Evolutionary conservation across 257 asterid species (phyloP).

Genomic region (Salvia rosmarinus): DNA sequence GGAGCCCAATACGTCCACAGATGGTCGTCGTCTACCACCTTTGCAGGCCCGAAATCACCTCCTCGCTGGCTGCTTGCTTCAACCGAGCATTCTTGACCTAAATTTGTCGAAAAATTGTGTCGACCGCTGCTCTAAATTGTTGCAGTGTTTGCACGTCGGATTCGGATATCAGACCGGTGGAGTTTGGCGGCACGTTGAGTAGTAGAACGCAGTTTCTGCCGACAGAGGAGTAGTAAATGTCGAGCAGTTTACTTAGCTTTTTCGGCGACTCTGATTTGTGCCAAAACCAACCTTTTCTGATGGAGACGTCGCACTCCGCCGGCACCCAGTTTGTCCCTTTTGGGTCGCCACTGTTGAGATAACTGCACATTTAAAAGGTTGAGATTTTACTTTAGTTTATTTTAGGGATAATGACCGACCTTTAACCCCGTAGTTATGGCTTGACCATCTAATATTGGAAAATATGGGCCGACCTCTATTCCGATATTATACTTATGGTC

Average conservation of each 20-base stretch:
- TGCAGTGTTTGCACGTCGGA: conserved; percentile 59
- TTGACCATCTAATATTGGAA: too few species aligned
- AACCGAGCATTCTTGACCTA: conserved; percentile 51
- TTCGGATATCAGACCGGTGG: conserved; percentile 67
- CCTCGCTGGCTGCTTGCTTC: conserved; percentile 77
- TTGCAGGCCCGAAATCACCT: conserved; percentile 63
- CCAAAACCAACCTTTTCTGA: conserved; percentile 92
- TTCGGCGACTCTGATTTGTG: conserved; percentile 76
- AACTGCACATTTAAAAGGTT: too few species aligned
- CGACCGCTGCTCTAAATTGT: conserved; percentile 63
- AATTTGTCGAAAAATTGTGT: conserved; percentile 53
- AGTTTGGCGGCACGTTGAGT: conserved; percentile 84
- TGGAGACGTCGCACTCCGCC: conserved; percentile 90
- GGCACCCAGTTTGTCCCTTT: conserved; percentile 88
- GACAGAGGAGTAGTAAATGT: conserved; percentile 81
- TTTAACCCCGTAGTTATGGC: too few species aligned
- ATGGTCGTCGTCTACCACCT: conserved; percentile 69
- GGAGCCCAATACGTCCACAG: conserved; percentile 95
- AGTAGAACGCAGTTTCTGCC: conserved; percentile 82
- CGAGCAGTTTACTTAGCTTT: conserved; percentile 51
- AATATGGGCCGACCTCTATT: too few species aligned
- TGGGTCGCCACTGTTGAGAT: conserved; percentile 75
- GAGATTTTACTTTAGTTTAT: too few species aligned
- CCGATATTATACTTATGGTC: too few species aligned
- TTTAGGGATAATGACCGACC: too few species aligned